Percentiles rank a stretch among this genome's conserved stretches.
These are phyloP conservation scores for Populus tremula DNA, from an alignment of 345 rosid genomes.

Conservation along the genomic window DNA sequence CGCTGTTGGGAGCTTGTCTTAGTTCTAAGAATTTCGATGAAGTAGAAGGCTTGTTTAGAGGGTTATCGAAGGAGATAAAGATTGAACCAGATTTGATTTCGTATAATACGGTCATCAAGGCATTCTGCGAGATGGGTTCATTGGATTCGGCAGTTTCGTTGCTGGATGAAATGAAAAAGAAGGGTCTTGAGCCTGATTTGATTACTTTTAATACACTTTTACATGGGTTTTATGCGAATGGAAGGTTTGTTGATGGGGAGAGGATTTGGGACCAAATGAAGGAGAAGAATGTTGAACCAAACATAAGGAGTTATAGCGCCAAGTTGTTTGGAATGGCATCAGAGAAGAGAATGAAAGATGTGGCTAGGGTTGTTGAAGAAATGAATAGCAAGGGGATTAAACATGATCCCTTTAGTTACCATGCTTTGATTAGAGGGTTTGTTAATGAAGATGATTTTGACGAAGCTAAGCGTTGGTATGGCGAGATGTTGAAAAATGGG, in stretches of 20 bases:
- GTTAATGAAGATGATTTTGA: slow-evolving; percentile 41
- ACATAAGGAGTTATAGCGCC: slow-evolving; percentile 56
- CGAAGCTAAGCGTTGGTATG: slow-evolving; percentile 52
- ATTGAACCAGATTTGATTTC: slow-evolving; percentile 50
- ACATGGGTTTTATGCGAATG: slow-evolving; percentile 40
- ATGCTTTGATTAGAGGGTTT: slow-evolving; percentile 56
- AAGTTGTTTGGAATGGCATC: slow-evolving; percentile 50
- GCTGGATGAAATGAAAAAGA: slow-evolving; percentile 56
- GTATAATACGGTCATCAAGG: slow-evolving; percentile 57
- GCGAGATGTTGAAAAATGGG: slow-evolving; percentile 32
- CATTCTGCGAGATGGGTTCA: slow-evolving; percentile 51
- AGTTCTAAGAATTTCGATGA: slow-evolving; percentile 38
- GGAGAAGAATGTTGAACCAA: slow-evolving; percentile 41
- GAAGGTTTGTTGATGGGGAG: slow-evolving; percentile 48
- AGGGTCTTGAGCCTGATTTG: slow-evolving; percentile 48
- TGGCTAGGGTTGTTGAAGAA: slow-evolving; percentile 36
- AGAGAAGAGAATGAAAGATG: slow-evolving; percentile 41
- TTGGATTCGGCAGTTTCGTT: slow-evolving; percentile 41
- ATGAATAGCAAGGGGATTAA: slow-evolving; percentile 45
- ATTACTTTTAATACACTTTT: slow-evolving; percentile 56
- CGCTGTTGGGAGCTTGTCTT: slow-evolving; percentile 49
- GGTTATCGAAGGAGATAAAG: slow-evolving; percentile 46
- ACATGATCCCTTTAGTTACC: slow-evolving; percentile 50
- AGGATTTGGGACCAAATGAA: slow-evolving; percentile 31
- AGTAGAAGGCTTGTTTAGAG: slow-evolving; percentile 43